Conservation (phyloP, 1,139 yeast species). For the Yamadazyma dushanensis region DNA sequence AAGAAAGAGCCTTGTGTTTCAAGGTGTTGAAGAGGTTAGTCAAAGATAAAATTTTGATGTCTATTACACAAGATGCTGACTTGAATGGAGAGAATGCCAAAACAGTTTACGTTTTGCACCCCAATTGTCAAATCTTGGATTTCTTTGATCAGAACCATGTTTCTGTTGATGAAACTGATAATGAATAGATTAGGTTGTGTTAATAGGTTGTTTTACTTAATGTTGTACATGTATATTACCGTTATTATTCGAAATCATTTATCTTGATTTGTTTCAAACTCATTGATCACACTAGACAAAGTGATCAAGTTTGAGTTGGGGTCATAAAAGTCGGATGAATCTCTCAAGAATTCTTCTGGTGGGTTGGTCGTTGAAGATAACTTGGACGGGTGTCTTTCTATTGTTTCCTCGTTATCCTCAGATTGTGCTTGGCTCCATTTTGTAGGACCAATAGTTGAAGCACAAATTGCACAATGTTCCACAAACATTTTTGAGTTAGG, state of each 20-base stretch:
- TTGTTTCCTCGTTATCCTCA: slow-evolving; percentile 4
- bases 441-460: slow-evolving; percentile 33
- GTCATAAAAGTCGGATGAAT: slow-evolving; percentile 12
- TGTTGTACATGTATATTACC: background rate
- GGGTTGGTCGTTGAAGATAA: background rate
- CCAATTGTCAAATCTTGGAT: slow-evolving; percentile 80
- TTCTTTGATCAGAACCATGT: slow-evolving; percentile 39
- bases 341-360: slow-evolving; percentile 8
- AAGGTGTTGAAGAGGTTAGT: slow-evolving; percentile 85
- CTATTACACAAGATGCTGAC: slow-evolving; percentile 62
- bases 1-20: slow-evolving; percentile 68
- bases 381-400: background rate
- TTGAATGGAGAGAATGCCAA: slow-evolving; percentile 24
- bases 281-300: slow-evolving; percentile 17
- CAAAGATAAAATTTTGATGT: slow-evolving; percentile 83
- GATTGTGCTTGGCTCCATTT: slow-evolving; percentile 23
- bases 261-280: slow-evolving; percentile 10
- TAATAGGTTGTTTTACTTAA: background rate
- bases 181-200: slow-evolving; percentile 7
- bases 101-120: slow-evolving; percentile 75
- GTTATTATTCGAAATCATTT: background rate
- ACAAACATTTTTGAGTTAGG: slow-evolving; percentile 57
- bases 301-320: slow-evolving; percentile 18
- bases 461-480: slow-evolving; percentile 68
- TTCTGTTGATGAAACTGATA: slow-evolving; percentile 19